Conservation (phyloP, 2,329 filamentous ascomycete species). For the Fusarium sp. region DNA sequence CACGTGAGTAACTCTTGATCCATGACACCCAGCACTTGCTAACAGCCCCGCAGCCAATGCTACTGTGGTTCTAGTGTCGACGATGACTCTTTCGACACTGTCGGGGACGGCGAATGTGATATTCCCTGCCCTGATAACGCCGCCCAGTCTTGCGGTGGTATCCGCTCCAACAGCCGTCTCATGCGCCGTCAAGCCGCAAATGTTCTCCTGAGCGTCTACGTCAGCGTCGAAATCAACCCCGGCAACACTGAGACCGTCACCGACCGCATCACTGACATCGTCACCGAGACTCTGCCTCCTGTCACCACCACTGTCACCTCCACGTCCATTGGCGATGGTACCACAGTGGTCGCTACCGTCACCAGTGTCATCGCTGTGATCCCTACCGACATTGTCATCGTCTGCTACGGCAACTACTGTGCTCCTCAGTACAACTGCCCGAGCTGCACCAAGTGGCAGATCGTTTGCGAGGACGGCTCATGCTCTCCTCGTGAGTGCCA, state of each 20-base stretch:
- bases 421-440: conserved; percentile 50
- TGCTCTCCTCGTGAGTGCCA: conserved; percentile 50
- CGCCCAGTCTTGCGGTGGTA: conserved; percentile 48
- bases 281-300: conserved; percentile 48
- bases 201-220: conserved; percentile 45
- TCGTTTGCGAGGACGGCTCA: conserved; percentile 55
- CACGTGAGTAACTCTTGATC: conserved; percentile 35
- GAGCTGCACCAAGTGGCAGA: conserved; percentile 44
- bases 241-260: conserved; percentile 23
- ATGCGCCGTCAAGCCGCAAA: conserved; percentile 41
- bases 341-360: conserved; percentile 42
- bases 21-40: background rate
- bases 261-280: conserved; percentile 32
- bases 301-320: conserved; percentile 47
- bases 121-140: conserved; percentile 50
- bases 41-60: conserved; percentile 45
- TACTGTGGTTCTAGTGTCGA: conserved; percentile 49
- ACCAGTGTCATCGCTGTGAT: conserved; percentile 41
- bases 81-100: conserved; percentile 7
- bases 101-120: conserved; percentile 44
- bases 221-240: conserved; percentile 25
- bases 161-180: conserved; percentile 16
- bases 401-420: conserved; percentile 53
- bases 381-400: conserved; percentile 44
- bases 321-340: conserved; percentile 48